These are phyloP conservation scores for Cystofilobasidium capitatum DNA, from an alignment of 768 basidiomycete genomes.

Conservation along the genomic window DNA sequence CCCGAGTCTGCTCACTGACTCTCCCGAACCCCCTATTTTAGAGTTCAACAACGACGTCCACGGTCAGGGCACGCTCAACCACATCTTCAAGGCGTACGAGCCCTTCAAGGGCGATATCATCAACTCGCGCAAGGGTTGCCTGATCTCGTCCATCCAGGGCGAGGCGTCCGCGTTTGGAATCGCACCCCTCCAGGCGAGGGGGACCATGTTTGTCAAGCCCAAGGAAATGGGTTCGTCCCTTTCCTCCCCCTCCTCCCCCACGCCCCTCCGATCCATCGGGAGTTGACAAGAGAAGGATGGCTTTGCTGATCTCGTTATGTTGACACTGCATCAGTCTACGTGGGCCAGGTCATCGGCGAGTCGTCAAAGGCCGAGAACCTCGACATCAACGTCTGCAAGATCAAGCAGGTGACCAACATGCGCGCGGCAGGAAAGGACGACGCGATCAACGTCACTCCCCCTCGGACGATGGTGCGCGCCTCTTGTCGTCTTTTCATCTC, in stretches of 20 bases:
- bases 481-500: background rate
- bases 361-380: slow-evolving; percentile 15
- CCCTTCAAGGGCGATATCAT: slow-evolving; percentile 20
- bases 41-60: slow-evolving; percentile 29
- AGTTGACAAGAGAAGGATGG: background rate
- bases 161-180: slow-evolving; percentile 24
- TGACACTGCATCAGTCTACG: slow-evolving; percentile 16
- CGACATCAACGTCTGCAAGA: slow-evolving; percentile 25
- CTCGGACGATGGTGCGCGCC: slow-evolving; percentile 14
- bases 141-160: slow-evolving; percentile 14
- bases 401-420: slow-evolving; percentile 24
- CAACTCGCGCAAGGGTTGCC: slow-evolving; percentile 23
- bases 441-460: slow-evolving; percentile 5
- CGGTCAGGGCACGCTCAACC: slow-evolving; percentile 27
- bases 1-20: too few relatives aligned
- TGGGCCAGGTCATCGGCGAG: slow-evolving; percentile 24
- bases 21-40: background rate
- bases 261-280: background rate
- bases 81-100: slow-evolving; percentile 28
- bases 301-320: background rate
- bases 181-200: slow-evolving; percentile 20
- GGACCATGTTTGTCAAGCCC: slow-evolving; percentile 23
- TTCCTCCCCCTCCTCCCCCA: background rate
- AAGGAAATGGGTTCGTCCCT: slow-evolving; percentile 7
- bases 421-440: slow-evolving; percentile 26